Evolutionary conservation across 768 basidiomycete species (phyloP), one percentile per base, ranked within the genome.

Genomic region (Leccinum pellstonianum): DNA sequence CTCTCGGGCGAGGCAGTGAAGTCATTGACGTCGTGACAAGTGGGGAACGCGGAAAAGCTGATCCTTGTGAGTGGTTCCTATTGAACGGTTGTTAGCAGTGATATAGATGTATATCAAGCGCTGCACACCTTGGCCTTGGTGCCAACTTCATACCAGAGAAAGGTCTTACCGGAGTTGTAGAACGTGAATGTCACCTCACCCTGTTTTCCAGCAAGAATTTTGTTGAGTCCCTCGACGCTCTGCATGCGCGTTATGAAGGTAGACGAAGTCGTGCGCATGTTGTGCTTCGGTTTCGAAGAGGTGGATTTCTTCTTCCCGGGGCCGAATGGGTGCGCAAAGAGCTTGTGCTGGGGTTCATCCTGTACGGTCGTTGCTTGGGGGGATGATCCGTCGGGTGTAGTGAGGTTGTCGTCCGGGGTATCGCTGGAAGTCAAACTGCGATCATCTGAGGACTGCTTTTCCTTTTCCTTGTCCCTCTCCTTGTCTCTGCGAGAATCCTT

Each of bases 201-300:
- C 59, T 89, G 86, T 71, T 89, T 91, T 15, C 86, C 81, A 59
- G 87, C 83, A 27, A 96, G 79, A 14, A 78, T 78, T 74, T 86
- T 90, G 29, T 79, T 81, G 58, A 93, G 75, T 49, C 89, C 91
- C 69, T 97, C 95, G 46, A 83, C 79, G 57, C 83, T 87, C 65
- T 96, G 93, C 52, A 94, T 78, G 31, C 95, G 84, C 3, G 91
- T 89, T 63, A 98, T 90, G 73, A 98, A 98, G 2, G 91, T 91
- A 23, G 95, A 96, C 5, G 89, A 93, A 2, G 93, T 94, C 0
- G 93, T 93, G 56, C 90, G 83, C 64, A 97, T 87, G 67, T 90
- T 96, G 64, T 93, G 92, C 72, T 92, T 95, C n/a, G 94, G 93
- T 33, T 91, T 80, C 9, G 87, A 76, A 23, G 75, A 70, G 8